A percentile compares a stretch with the other conserved stretches of the same genome.
These are phyloP conservation scores for Aspergillus spinulosporus DNA, from an alignment of 2,329 filamentous ascomycete genomes.

Conservation along the genomic window DNA sequence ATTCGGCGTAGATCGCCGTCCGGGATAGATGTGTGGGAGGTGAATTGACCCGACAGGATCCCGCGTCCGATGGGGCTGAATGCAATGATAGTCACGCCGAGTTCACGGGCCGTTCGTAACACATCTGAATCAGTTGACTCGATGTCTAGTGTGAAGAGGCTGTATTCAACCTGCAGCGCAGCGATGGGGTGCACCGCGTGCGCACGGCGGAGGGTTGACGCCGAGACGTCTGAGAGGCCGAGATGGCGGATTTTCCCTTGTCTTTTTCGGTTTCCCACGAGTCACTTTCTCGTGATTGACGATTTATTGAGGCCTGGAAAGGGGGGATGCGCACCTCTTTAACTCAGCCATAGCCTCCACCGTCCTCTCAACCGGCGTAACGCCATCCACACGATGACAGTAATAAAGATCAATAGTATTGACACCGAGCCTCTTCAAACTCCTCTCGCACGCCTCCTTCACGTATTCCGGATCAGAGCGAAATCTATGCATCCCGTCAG, in stretches of 20 bases:
- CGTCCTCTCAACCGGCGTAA: constrained; percentile 48
- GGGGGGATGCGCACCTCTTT: constrained; percentile 31
- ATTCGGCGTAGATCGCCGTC: constrained; percentile 49
- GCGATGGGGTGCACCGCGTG: constrained; percentile 49
- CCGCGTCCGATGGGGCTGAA: constrained; percentile 63
- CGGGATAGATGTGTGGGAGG: constrained; percentile 49
- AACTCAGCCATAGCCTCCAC: constrained; percentile 47
- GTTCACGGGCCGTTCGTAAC: constrained; percentile 57
- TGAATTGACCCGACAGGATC: constrained; percentile 55
- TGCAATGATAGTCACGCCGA: constrained; percentile 58
- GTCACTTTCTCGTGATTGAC: too few species aligned
- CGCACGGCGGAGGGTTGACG: constrained; percentile 51
- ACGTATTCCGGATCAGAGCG: constrained; percentile 42
- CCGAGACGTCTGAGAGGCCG: constrained; percentile 50
- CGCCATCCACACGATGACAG: constrained; percentile 46
- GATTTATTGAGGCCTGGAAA: too few species aligned
- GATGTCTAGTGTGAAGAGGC: constrained; percentile 50
- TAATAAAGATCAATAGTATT: constrained; percentile 48
- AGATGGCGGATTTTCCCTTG: constrained; percentile 53
- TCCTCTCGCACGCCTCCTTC: constrained; percentile 36
- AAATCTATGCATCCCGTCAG: constrained; percentile 24
- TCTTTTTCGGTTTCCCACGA: too few species aligned
- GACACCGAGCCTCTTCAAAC: constrained; percentile 38
- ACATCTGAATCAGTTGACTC: constrained; percentile 43
- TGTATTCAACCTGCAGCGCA: constrained; percentile 56